Evolutionary conservation across 139 green algal species (phyloP).

Genomic region (Axilococcus clingmanii): DNA sequence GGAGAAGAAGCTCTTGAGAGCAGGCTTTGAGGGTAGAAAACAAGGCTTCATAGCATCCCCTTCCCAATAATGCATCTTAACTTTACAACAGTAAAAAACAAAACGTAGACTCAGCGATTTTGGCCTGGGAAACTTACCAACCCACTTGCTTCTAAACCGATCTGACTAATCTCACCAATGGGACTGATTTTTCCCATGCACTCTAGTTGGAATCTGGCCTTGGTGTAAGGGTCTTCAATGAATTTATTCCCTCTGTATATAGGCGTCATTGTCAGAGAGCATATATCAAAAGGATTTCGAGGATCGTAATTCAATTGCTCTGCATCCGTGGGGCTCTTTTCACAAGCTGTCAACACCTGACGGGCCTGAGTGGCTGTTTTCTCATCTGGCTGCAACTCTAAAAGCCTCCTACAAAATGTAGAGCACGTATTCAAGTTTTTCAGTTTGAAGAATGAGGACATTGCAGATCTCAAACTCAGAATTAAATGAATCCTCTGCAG

Average conservation of each 20-base stretch:
- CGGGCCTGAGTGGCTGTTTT: conserved; percentile 74
- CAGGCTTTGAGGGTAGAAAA: conserved; percentile 79
- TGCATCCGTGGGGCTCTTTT: conserved; percentile 80
- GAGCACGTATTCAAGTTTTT: conserved; percentile 85
- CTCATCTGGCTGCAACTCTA: conserved; percentile 85
- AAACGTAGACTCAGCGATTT: conserved; percentile 8
- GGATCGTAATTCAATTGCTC: conserved; percentile 89
- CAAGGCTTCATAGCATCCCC: conserved; percentile 41
- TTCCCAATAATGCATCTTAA: neutral
- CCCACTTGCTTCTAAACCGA: conserved; percentile 80
- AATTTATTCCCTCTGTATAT: conserved; percentile 81
- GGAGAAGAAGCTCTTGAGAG: conserved; percentile 77
- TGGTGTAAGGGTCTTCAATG: conserved; percentile 76
- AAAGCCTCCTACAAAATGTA: conserved; percentile 82
- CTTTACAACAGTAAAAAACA: neutral
- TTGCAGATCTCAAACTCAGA: conserved; percentile 80
- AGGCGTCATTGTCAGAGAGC: conserved; percentile 83
- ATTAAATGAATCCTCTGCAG: conserved; percentile 78
- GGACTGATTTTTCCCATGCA: conserved; percentile 73
- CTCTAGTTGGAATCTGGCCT: conserved; percentile 76
- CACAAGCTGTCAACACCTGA: conserved; percentile 87
- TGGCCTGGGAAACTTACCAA: conserved; percentile 45
- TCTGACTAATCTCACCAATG: conserved; percentile 73
- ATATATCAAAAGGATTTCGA: conserved; percentile 97
- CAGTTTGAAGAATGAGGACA: conserved; percentile 94